Evolutionary conservation across 331 rosid species (phyloP), one percentile per base, ranked within the genome.

Genomic region (Telfairia occidentalis): DNA sequence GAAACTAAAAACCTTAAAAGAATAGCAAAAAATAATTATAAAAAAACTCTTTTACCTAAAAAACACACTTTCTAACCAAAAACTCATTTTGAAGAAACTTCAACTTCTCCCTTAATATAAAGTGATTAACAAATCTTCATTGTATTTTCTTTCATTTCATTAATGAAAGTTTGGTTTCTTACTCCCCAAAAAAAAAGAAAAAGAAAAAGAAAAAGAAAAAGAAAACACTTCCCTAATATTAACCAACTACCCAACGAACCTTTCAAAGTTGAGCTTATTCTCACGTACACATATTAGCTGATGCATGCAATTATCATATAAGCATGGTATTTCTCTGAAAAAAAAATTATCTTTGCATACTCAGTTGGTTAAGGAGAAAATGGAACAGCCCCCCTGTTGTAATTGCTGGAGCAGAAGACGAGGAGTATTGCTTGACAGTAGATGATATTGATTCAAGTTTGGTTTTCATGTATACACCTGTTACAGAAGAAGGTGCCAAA

Each of bases 401-500:
- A 37, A 95, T 95, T 84, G 84, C 81, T 73, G 99, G 97, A 78
- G 97, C 97, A 65, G 97, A 95, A 86, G 97, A 86, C 55, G 97
- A 90, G 77, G 97, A 92, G 81, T 89, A 89, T 85, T 80, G 66
- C 70, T 84, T 90, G 71, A 82, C 89, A 50, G 78, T 92, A 82
- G 93, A 95, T 83, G 99, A 95, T 77, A 81, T 95, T 48, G 97
- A 84, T 85, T 88, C 99, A 53, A 95, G 97, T 86, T 85, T 95
- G 84, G 99, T 92, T 81, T 95, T 90, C 81, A 95, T 95, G 99
- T 95, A 88, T 84, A 95, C 97, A 28, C 97, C 99, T 9, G 97
- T 95, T 52, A 88, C 96, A 55, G 93, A 87, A 86, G 96, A 85
- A 80, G 97, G 97, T 81, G 90, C 90, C 77, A 95, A 90, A 82